phyloP scores from a whole-genome alignment of 2,329 filamentous ascomycete species.

The Venturiaceae sp. region DNA sequence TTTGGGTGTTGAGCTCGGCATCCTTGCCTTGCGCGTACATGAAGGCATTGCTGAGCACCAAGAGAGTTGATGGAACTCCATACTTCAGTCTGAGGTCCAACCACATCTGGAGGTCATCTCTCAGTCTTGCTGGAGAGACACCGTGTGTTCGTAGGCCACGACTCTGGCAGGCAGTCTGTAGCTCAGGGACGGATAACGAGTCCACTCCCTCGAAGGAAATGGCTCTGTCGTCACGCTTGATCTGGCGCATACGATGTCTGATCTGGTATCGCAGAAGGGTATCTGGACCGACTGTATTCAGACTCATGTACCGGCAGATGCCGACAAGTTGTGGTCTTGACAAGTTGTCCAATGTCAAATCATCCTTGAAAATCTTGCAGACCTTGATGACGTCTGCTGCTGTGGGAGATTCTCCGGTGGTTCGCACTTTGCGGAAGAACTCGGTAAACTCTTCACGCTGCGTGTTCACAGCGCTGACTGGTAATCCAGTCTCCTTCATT shows the following conservation, averaged over 20 bases:
- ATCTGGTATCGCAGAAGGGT: slow-evolving; percentile 96
- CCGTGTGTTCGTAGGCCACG: slow-evolving; percentile 90
- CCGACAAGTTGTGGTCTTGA: slow-evolving; percentile 91
- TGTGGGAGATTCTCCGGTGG: slow-evolving; percentile 83
- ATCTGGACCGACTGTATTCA: slow-evolving; percentile 94
- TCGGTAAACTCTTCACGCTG: slow-evolving; percentile 90
- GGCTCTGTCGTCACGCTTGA: slow-evolving; percentile 93
- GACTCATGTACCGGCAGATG: slow-evolving; percentile 97
- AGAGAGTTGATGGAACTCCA: slow-evolving; percentile 88
- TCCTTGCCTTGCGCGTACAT: slow-evolving; percentile 83
- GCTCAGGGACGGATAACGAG: slow-evolving; percentile 81
- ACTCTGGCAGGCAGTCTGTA: slow-evolving; percentile 85
- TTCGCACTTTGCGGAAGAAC: slow-evolving; percentile 92
- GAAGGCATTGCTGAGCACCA: slow-evolving; percentile 95
- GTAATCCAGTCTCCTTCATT: slow-evolving; percentile 84
- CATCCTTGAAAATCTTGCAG: slow-evolving; percentile 98
- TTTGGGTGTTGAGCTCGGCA: slow-evolving; percentile 73
- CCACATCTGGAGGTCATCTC: slow-evolving; percentile 89
- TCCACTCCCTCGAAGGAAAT: slow-evolving; percentile 93
- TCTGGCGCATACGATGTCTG: slow-evolving; percentile 95
- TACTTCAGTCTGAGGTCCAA: slow-evolving; percentile 87
- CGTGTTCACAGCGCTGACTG: slow-evolving; percentile 71
- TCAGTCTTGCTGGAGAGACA: slow-evolving; percentile 76
- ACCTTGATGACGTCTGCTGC: slow-evolving; percentile 93
- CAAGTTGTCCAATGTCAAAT: slow-evolving; percentile 92